A percentile compares a stretch with the other conserved stretches of the same genome.
phyloP scores from a whole-genome alignment of 352 stramenopile genomes.

The Globisporangium middletonii region DNA sequence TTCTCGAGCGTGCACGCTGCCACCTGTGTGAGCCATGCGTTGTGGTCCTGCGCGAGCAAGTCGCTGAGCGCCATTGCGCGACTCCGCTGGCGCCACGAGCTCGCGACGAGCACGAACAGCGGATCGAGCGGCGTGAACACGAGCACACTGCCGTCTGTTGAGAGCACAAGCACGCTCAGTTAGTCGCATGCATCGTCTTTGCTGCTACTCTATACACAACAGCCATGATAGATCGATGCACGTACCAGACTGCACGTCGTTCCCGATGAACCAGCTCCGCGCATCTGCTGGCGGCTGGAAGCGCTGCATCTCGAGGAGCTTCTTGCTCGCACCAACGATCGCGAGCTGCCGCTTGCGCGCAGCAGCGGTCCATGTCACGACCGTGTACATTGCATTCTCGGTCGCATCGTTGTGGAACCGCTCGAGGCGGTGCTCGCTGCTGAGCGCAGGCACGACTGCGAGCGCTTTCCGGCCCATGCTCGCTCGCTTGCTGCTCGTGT shows the following conservation, averaged over 20 bases:
- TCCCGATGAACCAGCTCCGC: conserved; percentile 77
- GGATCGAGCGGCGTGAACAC: conserved; percentile 64
- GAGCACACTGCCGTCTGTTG: conserved; percentile 46
- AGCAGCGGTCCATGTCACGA: conserved; percentile 38
- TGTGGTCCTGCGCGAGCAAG: conserved; percentile 33
- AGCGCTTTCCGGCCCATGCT: conserved; percentile 44
- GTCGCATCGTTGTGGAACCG: conserved; percentile 67
- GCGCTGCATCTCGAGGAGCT: conserved; percentile 63
- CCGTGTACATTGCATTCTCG: conserved; percentile 37
- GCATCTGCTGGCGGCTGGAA: conserved; percentile 31
- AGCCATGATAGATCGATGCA: not conserved
- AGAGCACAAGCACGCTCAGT: conserved; percentile 1
- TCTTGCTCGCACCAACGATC: conserved; percentile 18
- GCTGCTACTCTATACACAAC: not conserved
- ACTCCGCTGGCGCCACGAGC: conserved; percentile 35
- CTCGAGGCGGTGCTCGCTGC: conserved; percentile 28
- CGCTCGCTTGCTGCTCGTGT: not conserved
- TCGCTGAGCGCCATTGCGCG: conserved; percentile 58
- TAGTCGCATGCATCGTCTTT: too few species aligned
- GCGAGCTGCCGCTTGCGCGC: conserved; percentile 50
- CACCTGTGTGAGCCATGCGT: conserved; percentile 56
- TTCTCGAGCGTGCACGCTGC: conserved; percentile 17
- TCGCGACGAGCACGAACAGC: conserved; percentile 65
- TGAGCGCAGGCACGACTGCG: conserved; percentile 39
- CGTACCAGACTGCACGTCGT: conserved; percentile 52